phyloP scores from a whole-genome alignment of 2,329 filamentous ascomycete genomes.

The Talaromyces sp. region DNA sequence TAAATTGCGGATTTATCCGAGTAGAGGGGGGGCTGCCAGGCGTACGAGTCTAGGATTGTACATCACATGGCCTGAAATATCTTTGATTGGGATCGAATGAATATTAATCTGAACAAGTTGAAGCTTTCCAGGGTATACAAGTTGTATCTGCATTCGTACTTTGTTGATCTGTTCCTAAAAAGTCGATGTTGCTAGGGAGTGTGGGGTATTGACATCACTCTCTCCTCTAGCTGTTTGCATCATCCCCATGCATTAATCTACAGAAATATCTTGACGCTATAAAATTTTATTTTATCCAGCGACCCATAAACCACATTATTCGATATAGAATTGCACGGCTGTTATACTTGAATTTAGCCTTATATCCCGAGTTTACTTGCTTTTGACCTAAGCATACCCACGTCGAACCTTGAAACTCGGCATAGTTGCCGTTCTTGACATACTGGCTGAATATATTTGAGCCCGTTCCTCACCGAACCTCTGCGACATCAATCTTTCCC shows the following conservation, averaged over 20 bases:
- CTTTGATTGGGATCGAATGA: background rate
- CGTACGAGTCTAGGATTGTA: background rate
- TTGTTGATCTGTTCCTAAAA: too few relatives aligned
- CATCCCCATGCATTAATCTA: background rate
- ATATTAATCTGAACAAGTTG: too few relatives aligned
- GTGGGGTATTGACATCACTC: slow-evolving; percentile 6
- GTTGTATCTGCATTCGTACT: too few relatives aligned
- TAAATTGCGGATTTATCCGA: slow-evolving; percentile 9
- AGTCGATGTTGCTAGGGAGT: background rate
- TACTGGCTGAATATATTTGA: background rate
- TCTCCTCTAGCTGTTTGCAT: background rate
- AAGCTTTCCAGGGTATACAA: too few relatives aligned
- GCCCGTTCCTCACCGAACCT: too few relatives aligned
- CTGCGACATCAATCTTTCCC: too few relatives aligned
- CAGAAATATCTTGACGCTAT: background rate
- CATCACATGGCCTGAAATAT: background rate
- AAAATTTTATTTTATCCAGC: background rate
- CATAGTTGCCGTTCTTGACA: background rate
- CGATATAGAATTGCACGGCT: background rate
- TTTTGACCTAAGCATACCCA: background rate
- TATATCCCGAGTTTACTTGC: background rate
- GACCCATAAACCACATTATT: background rate
- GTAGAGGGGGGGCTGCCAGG: background rate
- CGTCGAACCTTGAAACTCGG: background rate
- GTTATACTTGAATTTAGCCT: background rate